Conservation (phyloP, 2,329 filamentous ascomycete genomes). For the Elsinoe ampelina region DNA sequence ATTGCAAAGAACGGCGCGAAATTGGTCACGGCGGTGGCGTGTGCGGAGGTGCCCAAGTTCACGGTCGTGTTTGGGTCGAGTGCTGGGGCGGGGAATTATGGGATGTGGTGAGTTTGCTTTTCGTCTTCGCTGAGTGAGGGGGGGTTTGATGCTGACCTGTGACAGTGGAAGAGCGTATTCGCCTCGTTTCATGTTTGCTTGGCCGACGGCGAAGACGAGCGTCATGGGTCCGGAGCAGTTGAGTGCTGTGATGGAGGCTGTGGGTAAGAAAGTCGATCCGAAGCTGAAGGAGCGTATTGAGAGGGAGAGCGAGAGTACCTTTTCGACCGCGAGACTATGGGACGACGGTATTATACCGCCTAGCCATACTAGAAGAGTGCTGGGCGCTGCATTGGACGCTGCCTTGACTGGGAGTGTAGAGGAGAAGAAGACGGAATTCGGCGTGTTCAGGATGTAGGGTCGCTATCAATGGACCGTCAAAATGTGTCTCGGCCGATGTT, state of each 20-base stretch:
- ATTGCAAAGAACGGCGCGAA: constrained; percentile 98
- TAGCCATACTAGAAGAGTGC: constrained; percentile 39
- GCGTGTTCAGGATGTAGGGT: constrained; percentile 31
- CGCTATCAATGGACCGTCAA: neutral
- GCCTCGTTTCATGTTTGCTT: constrained; percentile 90
- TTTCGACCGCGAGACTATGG: constrained; percentile 84
- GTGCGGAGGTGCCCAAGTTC: constrained; percentile 90
- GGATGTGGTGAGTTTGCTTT: constrained; percentile 85
- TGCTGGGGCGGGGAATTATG: constrained; percentile 93
- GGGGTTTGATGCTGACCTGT: neutral
- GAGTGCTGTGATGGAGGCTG: constrained; percentile 85
- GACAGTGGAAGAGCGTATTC: constrained; percentile 73
- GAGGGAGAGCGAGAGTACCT: constrained; percentile 77
- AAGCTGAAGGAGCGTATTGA: constrained; percentile 78
- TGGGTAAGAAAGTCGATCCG: constrained; percentile 73
- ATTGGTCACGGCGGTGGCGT: constrained; percentile 88
- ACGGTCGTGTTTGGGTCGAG: constrained; percentile 91
- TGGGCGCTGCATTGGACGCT: constrained; percentile 40
- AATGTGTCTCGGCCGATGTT: too few relatives aligned
- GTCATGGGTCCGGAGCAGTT: constrained; percentile 96
- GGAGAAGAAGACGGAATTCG: constrained; percentile 29
- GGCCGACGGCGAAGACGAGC: constrained; percentile 91
- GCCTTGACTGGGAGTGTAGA: constrained; percentile 30
- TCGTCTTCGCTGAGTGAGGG: too few relatives aligned
- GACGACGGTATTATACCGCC: constrained; percentile 48